Evolutionary conservation across 1,284 basidiomycete genomes (phyloP).

Genomic region (Neolentinus lepideus): DNA sequence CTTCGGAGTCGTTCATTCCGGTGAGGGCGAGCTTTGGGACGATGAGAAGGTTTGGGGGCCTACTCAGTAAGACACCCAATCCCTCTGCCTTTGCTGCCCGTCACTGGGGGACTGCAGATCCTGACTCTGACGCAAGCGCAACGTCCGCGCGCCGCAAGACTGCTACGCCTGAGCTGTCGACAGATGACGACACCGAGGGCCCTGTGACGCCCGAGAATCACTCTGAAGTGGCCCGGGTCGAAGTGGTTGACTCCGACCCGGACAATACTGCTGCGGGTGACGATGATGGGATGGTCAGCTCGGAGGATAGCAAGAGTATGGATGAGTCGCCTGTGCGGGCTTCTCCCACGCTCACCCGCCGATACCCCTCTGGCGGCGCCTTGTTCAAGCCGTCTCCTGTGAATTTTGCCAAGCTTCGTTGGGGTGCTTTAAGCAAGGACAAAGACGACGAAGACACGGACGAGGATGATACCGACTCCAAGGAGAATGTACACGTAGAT

Average conservation of each 20-base stretch:
- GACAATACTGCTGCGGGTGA: background rate
- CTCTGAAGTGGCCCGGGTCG: background rate
- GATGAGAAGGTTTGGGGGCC: background rate
- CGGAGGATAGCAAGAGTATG: background rate
- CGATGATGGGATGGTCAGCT: background rate
- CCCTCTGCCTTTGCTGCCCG: background rate
- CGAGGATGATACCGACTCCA: background rate
- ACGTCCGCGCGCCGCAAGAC: background rate
- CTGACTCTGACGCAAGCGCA: background rate
- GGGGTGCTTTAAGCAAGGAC: background rate
- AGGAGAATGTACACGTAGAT: background rate
- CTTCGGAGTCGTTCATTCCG: background rate
- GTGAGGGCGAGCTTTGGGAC: background rate
- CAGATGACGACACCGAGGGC: background rate
- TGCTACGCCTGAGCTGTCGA: background rate
- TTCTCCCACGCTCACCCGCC: background rate
- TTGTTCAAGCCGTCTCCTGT: conserved; percentile 1
- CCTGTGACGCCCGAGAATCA: conserved; percentile 3
- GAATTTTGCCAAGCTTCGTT: background rate
- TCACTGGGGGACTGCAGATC: background rate
- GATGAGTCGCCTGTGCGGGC: background rate
- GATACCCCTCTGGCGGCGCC: background rate
- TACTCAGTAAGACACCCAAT: background rate
- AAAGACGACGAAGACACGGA: background rate
- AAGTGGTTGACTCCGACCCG: background rate